Evolutionary conservation across 805 yeast genomes (phyloP).

Genomic region (Candida ponderosae): DNA sequence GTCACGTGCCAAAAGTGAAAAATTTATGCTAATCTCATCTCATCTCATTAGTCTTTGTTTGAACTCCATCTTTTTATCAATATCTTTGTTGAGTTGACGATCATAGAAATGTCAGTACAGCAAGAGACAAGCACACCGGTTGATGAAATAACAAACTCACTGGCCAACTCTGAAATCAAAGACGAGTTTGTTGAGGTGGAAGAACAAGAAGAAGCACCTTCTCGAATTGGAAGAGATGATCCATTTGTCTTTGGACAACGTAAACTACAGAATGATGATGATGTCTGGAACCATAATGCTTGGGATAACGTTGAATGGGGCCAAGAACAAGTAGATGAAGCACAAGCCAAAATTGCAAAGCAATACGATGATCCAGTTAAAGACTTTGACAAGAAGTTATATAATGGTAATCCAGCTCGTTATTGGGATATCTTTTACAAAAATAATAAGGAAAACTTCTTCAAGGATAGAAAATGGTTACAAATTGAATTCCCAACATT

Average conservation of each 20-base stretch:
- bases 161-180: too few species aligned
- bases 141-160: too few species aligned
- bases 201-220: conserved; percentile 21
- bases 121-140: too few species aligned
- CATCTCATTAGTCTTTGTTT: too few species aligned
- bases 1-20: too few species aligned
- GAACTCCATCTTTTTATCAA: too few species aligned
- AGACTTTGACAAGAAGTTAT: conserved; percentile 74
- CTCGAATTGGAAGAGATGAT: conserved; percentile 72
- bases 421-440: conserved; percentile 94
- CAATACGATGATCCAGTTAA: conserved; percentile 82
- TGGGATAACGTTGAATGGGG: conserved; percentile 98
- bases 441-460: conserved; percentile 86
- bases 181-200: too few species aligned
- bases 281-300: conserved; percentile 90
- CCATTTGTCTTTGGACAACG: conserved; percentile 94
- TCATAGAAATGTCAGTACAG: too few species aligned
- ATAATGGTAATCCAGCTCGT: conserved; percentile 80
- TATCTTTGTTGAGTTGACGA: too few species aligned
- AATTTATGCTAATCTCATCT: too few species aligned
- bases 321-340: conserved; percentile 72
- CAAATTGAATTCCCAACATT: conserved; percentile 87
- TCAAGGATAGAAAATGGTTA: conserved; percentile 95
- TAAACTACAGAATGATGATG: conserved; percentile 57
- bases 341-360: conserved; percentile 61